Evolutionary conservation across 164 flowering plant species (phyloP), one percentile per base, ranked within the genome.

Genomic region (Saururus chinensis): DNA sequence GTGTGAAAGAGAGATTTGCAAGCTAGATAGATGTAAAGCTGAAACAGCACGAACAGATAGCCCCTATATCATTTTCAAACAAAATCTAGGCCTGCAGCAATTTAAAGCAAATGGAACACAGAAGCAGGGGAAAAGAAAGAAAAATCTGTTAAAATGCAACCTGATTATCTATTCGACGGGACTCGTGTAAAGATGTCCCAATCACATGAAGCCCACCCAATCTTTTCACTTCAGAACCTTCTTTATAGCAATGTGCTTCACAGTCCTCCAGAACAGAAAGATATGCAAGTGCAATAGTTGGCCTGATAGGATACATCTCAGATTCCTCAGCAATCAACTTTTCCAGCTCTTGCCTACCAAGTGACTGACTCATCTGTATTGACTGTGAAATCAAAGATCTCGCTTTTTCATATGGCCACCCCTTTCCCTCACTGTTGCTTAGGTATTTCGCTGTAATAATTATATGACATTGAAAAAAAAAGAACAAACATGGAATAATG

Each of bases 191-290:
- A 51, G 97, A 90, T 72, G 99, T 95, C 20, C 99, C 99, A 64
- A 95, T 87, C 64, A 95, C 99, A 79, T 90, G 97, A 76, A 95
- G 99, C 11, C 99, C 99, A 53, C 99, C 99, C 61, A 88, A 83
- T 56, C 71, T 76, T 76, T 95, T 95, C 54, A 95, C 99, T 68
- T 88, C 96, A 64, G 79, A 62, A 16, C 99, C 99, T 77, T 93
- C 99, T 60, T 70, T 70, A 21, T 55, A 73, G 72, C 91, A 81
- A 75, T 93, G 96, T 37, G 60, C 64, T 81, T 88, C 96, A 71
- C 95, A 90, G 63, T 93, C 96, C 70, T 79, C 79, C 48, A 88
- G 72, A 53, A 89, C 90, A 17, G 85, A 80, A 30, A 74, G 68
- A 79, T 92, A 92, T 53, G 92, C 78, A 64, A 82, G 79, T 19